These are phyloP conservation scores for Hanseniaspora thailandica DNA, from an alignment of 805 yeast genomes.

Conservation along the genomic window DNA sequence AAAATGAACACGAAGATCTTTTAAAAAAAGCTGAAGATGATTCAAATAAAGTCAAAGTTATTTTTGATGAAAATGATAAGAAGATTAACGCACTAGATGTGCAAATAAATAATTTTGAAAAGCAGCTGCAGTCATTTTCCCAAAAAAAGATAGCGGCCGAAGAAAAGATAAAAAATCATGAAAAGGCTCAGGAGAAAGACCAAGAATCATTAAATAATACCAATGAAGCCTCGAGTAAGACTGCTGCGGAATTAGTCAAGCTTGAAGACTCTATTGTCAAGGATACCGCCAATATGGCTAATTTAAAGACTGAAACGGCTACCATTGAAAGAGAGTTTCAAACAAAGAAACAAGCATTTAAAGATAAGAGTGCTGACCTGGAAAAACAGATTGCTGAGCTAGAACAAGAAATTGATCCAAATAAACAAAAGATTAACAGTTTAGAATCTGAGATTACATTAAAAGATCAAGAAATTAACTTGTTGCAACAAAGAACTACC, in stretches of 20 bases:
- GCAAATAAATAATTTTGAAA: conserved; percentile 23
- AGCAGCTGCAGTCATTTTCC: conserved; percentile 21
- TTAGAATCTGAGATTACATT: conserved; percentile 54
- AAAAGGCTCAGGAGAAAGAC: conserved; percentile 47
- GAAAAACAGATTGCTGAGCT: conserved; percentile 52
- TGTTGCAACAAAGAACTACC: conserved; percentile 37
- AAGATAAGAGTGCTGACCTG: conserved; percentile 60
- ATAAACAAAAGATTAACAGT: conserved; percentile 56
- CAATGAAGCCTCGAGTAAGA: conserved; percentile 30
- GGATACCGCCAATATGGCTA: conserved; percentile 35
- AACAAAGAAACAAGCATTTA: conserved; percentile 50
- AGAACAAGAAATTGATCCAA: conserved; percentile 67
- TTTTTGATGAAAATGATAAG: conserved; percentile 21
- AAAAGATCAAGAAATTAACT: conserved; percentile 52
- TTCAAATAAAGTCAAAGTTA: conserved; percentile 26
- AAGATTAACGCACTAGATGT: conserved; percentile 24
- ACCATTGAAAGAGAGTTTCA: conserved; percentile 49
- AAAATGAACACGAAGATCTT: conserved; percentile 29
- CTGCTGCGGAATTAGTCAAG: conserved; percentile 28
- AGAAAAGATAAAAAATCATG: conserved; percentile 60
- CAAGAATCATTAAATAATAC: conserved; percentile 38
- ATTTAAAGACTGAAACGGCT: conserved; percentile 35
- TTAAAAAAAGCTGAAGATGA: conserved; percentile 30
- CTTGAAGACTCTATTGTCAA: conserved; percentile 36
- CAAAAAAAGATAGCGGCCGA: conserved; percentile 47